Conservation (phyloP, 2,329 filamentous ascomycete genomes). For the Pseudogymnoascus sp. region DNA sequence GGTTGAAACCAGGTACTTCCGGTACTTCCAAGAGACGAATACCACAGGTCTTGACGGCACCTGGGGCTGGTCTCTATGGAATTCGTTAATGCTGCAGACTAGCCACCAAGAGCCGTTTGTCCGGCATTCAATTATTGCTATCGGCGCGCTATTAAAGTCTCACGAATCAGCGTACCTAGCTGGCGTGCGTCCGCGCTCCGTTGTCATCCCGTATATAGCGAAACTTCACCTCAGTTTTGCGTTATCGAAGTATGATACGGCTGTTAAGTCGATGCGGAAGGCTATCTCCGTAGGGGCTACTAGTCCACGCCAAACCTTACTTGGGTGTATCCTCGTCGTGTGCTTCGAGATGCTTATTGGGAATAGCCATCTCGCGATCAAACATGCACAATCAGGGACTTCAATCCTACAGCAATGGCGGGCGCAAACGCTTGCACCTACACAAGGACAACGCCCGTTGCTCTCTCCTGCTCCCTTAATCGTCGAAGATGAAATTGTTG, state of each 20-base stretch:
- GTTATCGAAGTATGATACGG: slow-evolving; percentile 9
- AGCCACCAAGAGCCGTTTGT: slow-evolving; percentile 17
- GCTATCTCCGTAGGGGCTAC: neutral
- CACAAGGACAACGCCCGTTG: neutral
- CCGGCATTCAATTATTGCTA: slow-evolving; percentile 20
- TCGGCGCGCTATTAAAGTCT: slow-evolving; percentile 18
- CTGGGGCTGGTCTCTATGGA: slow-evolving; percentile 39
- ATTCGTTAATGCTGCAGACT: slow-evolving; percentile 17
- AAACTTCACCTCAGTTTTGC: slow-evolving; percentile 9
- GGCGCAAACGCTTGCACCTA: neutral
- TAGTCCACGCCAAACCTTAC: neutral
- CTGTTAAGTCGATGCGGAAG: slow-evolving; percentile 1
- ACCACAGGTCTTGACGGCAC: slow-evolving; percentile 56
- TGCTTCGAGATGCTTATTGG: slow-evolving; percentile 18
- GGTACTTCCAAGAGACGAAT: slow-evolving; percentile 51
- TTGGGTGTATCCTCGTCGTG: slow-evolving; percentile 18
- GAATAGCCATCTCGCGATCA: slow-evolving; percentile 2
- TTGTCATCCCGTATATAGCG: slow-evolving; percentile 18
- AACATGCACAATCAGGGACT: slow-evolving; percentile 9
- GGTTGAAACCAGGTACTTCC: slow-evolving; percentile 51
- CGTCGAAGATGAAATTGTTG: slow-evolving; percentile 20
- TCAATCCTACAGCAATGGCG: slow-evolving; percentile 7
- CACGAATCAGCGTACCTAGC: slow-evolving; percentile 9
- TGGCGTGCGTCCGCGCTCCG: slow-evolving; percentile 16
- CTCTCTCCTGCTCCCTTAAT: slow-evolving; percentile 10